Evolutionary conservation across 441 rosid genomes (phyloP).

Genomic region (Populus hybrid): DNA sequence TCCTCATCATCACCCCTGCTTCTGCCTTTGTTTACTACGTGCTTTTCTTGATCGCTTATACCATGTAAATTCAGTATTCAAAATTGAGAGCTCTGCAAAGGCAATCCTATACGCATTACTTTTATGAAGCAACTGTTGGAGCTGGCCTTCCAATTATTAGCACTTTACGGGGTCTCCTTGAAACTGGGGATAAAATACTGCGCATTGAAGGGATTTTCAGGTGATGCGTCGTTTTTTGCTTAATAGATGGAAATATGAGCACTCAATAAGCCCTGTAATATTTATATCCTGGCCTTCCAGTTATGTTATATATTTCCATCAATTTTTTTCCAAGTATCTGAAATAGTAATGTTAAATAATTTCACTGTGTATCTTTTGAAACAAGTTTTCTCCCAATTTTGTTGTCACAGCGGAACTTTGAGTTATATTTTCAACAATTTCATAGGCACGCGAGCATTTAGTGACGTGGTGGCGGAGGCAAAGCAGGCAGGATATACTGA

Average conservation of each 20-base stretch:
- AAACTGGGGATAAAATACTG: conserved; percentile 89
- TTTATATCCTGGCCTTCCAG: no score
- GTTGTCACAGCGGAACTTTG: conserved; percentile 75
- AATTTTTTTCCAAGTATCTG: not conserved
- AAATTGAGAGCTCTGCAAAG: conserved; percentile 89
- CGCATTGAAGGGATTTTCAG: conserved; percentile 96
- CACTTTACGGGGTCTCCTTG: conserved; percentile 91
- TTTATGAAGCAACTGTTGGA: conserved; percentile 98
- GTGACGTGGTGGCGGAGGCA: conserved; percentile 87
- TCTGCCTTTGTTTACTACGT: not conserved
- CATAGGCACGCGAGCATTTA: conserved; percentile 54
- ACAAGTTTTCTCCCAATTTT: not conserved
- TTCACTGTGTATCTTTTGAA: conserved; percentile 18
- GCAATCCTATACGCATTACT: conserved; percentile 91
- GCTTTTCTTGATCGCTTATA: not conserved
- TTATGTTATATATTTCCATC: not conserved
- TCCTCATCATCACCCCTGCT: not conserved
- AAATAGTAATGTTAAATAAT: not conserved
- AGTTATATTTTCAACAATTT: conserved; percentile 94
- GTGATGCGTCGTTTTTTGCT: conserved; percentile 22
- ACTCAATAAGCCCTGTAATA: not conserved
- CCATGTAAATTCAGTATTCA: conserved; percentile 53
- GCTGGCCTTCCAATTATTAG: conserved; percentile 97
- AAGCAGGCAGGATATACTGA: conserved; percentile 89
- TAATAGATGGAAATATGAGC: not conserved